Evolutionary conservation across 768 basidiomycete species (phyloP).

Genomic region (Rossbeevera mucosa): DNA sequence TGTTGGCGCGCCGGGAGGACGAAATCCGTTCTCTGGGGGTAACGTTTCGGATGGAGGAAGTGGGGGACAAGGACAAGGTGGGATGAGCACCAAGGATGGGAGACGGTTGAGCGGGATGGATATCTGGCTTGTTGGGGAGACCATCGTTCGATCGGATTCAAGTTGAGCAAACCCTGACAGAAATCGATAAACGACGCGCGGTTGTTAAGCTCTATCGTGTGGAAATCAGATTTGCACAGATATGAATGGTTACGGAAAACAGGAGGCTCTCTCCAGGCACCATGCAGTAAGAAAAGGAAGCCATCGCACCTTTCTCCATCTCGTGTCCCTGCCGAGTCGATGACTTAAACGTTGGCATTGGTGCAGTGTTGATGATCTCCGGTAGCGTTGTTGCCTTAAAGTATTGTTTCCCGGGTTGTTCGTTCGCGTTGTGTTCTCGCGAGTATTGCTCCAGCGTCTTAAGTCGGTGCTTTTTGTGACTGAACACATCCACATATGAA

Average conservation of each 20-base stretch:
- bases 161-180: constrained; percentile 86
- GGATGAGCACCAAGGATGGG: constrained; percentile 46
- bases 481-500: constrained; percentile 62
- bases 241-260: constrained; percentile 8
- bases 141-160: constrained; percentile 96
- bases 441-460: constrained; percentile 95
- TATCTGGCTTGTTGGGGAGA: constrained; percentile 91
- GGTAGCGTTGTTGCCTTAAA: constrained; percentile 92
- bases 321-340: constrained; percentile 68
- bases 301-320: constrained; percentile 76
- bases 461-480: constrained; percentile 79
- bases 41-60: constrained; percentile 34
- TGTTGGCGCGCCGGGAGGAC: constrained; percentile 44
- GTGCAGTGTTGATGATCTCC: constrained; percentile 94
- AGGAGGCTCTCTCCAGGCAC: not conserved
- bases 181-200: constrained; percentile 96
- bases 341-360: constrained; percentile 84
- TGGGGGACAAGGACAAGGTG: constrained; percentile 27
- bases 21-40: constrained; percentile 26
- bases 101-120: constrained; percentile 75
- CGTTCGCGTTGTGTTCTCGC: constrained; percentile 89
- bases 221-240: constrained; percentile 15
- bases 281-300: not conserved
- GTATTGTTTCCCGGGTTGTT: constrained; percentile 98
- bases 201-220: constrained; percentile 77